These are phyloP conservation scores for Cladosporium austrohemisphaericum DNA, from an alignment of 2,329 filamentous ascomycete species.

Conservation along the genomic window DNA sequence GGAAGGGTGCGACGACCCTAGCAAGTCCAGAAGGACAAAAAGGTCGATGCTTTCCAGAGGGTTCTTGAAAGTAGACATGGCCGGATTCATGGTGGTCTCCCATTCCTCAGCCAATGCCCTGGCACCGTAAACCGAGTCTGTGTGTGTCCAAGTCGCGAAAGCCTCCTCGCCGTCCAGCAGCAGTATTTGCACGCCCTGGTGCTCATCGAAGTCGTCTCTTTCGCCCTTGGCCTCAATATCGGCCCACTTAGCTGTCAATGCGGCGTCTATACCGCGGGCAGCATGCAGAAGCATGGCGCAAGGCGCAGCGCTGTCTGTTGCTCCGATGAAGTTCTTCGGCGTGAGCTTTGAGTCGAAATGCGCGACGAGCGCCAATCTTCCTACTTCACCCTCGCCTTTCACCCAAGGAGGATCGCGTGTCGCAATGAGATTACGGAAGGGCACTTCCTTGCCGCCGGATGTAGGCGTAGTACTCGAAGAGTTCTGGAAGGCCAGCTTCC, in stretches of 20 bases:
- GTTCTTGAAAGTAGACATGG: slow-evolving; percentile 70
- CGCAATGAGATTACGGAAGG: slow-evolving; percentile 83
- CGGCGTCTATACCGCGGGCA: slow-evolving; percentile 73
- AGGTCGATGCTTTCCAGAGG: slow-evolving; percentile 76
- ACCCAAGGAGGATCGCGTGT: slow-evolving; percentile 85
- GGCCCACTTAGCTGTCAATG: slow-evolving; percentile 77
- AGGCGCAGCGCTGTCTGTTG: slow-evolving; percentile 87
- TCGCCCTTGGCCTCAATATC: slow-evolving; percentile 56
- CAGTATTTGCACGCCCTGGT: slow-evolving; percentile 81
- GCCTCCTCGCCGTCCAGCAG: slow-evolving; percentile 94
- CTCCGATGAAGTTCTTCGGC: slow-evolving; percentile 85
- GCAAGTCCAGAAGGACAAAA: slow-evolving; percentile 86
- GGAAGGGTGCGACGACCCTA: slow-evolving; percentile 64
- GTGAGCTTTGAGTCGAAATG: slow-evolving; percentile 86
- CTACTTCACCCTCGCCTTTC: slow-evolving; percentile 63
- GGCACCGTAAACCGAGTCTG: slow-evolving; percentile 84
- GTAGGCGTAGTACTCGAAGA: slow-evolving; percentile 79
- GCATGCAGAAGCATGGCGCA: slow-evolving; percentile 91
- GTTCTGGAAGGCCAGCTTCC: slow-evolving; percentile 82
- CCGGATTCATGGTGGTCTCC: slow-evolving; percentile 67
- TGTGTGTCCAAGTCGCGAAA: slow-evolving; percentile 72
- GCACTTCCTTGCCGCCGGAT: slow-evolving; percentile 65
- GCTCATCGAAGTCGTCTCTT: slow-evolving; percentile 47
- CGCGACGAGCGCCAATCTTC: slow-evolving; percentile 79
- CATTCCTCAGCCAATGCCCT: slow-evolving; percentile 73